Evolutionary conservation across 2,329 filamentous ascomycete species (phyloP).

Genomic region (Rhynchosporium graminicola): DNA sequence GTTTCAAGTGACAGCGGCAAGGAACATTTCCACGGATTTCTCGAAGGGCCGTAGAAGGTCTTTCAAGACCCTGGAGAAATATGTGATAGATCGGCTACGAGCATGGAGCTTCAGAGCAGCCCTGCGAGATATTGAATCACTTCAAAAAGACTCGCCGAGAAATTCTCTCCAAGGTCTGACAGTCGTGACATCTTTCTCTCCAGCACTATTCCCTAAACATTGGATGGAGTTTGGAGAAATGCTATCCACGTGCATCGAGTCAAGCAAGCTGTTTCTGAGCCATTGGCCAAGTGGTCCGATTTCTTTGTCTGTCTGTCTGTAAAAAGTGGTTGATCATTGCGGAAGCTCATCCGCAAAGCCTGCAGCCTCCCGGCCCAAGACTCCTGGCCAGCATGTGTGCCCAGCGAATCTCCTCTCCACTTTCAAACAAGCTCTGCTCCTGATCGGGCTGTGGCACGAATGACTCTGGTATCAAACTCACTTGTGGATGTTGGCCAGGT

Average conservation of each 20-base stretch:
- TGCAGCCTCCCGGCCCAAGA: conserved; percentile 49
- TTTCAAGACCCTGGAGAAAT: conserved; percentile 32
- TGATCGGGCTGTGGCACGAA: conserved; percentile 36
- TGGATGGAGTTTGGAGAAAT: conserved; percentile 26
- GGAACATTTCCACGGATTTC: conserved; percentile 41
- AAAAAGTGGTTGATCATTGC: conserved; percentile 36
- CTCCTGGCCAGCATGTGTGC: conserved; percentile 37
- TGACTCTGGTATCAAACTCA: conserved; percentile 40
- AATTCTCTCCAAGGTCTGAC: conserved; percentile 12
- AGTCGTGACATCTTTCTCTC: conserved; percentile 16
- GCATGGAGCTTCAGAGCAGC: conserved; percentile 31
- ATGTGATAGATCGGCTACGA: conserved; percentile 35
- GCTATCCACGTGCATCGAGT: conserved; percentile 57
- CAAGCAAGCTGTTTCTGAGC: conserved; percentile 43
- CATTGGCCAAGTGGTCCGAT: conserved; percentile 30
- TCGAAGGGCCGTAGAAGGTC: conserved; percentile 45
- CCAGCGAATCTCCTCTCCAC: conserved; percentile 33
- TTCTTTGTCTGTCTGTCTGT: conserved; percentile 49
- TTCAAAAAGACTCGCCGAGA: conserved; percentile 15
- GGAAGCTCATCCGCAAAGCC: conserved; percentile 45
- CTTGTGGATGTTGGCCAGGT: conserved; percentile 30
- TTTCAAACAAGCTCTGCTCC: conserved; percentile 40
- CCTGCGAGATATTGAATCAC: conserved; percentile 20
- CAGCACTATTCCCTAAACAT: conserved; percentile 17
- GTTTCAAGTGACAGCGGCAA: conserved; percentile 46